phyloP scores from a whole-genome alignment of 169 alveolate genomes.

The Plasmodium fragile region DNA sequence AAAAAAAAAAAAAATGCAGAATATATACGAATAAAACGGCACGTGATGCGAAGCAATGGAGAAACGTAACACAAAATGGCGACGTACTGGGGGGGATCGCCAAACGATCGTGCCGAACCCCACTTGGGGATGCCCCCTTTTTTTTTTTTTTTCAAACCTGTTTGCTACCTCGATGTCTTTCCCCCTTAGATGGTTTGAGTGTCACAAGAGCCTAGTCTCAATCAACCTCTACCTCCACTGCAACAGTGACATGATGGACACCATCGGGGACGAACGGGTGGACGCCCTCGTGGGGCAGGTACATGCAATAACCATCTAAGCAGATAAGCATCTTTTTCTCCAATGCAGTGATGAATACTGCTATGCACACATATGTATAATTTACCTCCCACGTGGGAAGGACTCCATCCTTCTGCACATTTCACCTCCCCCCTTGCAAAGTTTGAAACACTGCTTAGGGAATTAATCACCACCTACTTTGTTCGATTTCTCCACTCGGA shows the following conservation, averaged over 20 bases:
- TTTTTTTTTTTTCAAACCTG: neutral
- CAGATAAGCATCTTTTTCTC: neutral
- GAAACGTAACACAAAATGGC: neutral
- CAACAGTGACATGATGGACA: slow-evolving; percentile 47
- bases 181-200: slow-evolving; percentile 45
- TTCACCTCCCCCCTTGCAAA: neutral
- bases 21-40: neutral
- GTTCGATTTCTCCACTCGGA: slow-evolving; percentile 32
- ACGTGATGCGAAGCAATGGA: neutral
- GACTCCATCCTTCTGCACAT: neutral
- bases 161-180: neutral
- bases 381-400: neutral
- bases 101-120: neutral
- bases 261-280: slow-evolving; percentile 14
- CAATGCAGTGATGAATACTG: neutral
- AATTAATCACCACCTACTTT: slow-evolving; percentile 50
- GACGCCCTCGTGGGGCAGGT: slow-evolving; percentile 32
- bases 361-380: neutral
- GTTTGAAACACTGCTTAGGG: slow-evolving; percentile 55
- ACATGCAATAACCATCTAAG: neutral
- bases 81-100: neutral
- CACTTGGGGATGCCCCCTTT: neutral
- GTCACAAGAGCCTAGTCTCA: slow-evolving; percentile 41
- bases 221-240: slow-evolving; percentile 42
- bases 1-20: neutral